Evolutionary conservation across 129 eudicot species (phyloP).

Genomic region (Pseudognaphalium luteoalbum): DNA sequence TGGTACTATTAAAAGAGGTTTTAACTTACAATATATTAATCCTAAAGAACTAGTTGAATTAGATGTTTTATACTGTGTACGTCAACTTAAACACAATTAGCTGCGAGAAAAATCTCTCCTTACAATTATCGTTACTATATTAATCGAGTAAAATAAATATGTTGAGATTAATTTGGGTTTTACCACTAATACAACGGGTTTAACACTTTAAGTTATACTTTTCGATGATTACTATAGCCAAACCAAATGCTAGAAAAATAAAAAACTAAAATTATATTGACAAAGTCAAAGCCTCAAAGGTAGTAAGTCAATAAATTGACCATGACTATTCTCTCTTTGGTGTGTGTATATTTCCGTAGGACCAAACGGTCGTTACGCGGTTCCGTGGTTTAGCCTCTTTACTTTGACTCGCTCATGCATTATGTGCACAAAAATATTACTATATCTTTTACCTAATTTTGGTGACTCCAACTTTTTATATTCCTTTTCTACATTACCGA

Average conservation of each 20-base stretch:
- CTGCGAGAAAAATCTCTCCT: no score
- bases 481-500: not conserved
- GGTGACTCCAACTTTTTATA: conserved; percentile 20
- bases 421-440: conserved; percentile 17
- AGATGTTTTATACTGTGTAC: no score
- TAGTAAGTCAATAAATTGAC: conserved; percentile 26
- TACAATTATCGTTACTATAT: no score
- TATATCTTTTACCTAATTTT: conserved; percentile 10
- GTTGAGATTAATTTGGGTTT: no score
- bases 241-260: no score
- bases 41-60: no score
- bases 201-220: no score
- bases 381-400: conserved; percentile 37
- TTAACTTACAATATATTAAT: no score
- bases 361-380: conserved; percentile 30
- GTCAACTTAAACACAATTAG: no score
- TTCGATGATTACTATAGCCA: not conserved
- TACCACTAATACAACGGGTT: no score
- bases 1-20: no score
- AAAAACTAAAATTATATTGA: not conserved
- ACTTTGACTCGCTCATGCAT: conserved; percentile 25
- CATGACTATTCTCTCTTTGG: not conserved
- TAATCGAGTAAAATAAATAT: no score
- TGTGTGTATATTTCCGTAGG: conserved; percentile 13
- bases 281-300: conserved; percentile 29